Evolutionary conservation across 495 filamentous ascomycete species (phyloP).

Genomic region (Penicillium cinerascens): DNA sequence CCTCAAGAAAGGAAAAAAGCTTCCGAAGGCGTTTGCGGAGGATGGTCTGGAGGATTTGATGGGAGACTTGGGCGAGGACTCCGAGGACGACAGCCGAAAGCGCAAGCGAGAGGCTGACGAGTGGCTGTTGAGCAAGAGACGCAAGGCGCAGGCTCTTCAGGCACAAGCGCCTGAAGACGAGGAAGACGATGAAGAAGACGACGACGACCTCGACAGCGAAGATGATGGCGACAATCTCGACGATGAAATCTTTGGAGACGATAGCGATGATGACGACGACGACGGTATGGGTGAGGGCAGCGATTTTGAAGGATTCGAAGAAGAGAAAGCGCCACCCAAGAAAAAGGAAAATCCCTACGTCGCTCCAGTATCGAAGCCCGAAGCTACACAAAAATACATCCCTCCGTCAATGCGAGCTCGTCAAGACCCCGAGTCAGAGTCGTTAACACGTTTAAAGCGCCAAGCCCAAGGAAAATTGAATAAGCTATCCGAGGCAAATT

Average conservation of each 20-base stretch:
- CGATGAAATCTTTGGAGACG: slow-evolving; percentile 21
- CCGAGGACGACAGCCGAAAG: slow-evolving; percentile 47
- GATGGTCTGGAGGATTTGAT: slow-evolving; percentile 81
- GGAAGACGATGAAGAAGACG: slow-evolving; percentile 20
- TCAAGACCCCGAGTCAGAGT: slow-evolving; percentile 60
- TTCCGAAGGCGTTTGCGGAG: slow-evolving; percentile 73
- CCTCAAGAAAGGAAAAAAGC: slow-evolving; percentile 70
- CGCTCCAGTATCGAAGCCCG: slow-evolving; percentile 43
- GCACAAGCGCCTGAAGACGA: slow-evolving; percentile 27
- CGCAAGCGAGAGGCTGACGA: slow-evolving; percentile 54
- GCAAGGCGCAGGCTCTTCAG: slow-evolving; percentile 48
- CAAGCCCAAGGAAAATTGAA: slow-evolving; percentile 88
- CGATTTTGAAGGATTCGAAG: slow-evolving; percentile 42
- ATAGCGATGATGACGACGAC: slow-evolving; percentile 20
- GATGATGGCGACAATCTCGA: slow-evolving; percentile 33
- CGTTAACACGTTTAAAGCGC: slow-evolving; percentile 64
- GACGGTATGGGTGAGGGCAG: slow-evolving; percentile 27
- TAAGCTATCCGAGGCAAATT: slow-evolving; percentile 83
- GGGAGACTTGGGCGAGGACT: slow-evolving; percentile 59
- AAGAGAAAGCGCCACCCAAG: slow-evolving; percentile 35
- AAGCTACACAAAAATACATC: slow-evolving; percentile 63
- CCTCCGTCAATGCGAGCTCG: slow-evolving; percentile 77
- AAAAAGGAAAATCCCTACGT: slow-evolving; percentile 61
- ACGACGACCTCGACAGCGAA: slow-evolving; percentile 18
- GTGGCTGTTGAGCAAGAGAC: slow-evolving; percentile 61